Evolutionary conservation across 2,329 filamentous ascomycete genomes (phyloP).

Genomic region (Xylariaceae sp.): DNA sequence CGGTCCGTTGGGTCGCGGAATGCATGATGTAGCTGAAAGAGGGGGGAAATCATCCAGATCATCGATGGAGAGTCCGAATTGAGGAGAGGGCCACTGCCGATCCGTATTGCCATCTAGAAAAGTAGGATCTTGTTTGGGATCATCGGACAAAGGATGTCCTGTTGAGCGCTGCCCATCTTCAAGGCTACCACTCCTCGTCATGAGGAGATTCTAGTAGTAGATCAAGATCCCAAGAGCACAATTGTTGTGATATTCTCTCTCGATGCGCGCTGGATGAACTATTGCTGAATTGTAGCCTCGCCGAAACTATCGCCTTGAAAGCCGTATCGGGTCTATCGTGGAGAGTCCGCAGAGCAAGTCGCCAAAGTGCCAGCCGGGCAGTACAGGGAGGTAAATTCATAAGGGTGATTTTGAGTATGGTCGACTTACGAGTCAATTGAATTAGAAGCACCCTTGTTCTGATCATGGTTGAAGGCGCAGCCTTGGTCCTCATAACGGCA

Average conservation of each 20-base stretch:
- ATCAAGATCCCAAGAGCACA: background rate
- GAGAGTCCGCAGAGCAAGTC: slow-evolving; percentile 3
- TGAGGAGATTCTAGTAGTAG: background rate
- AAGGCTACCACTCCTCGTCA: background rate
- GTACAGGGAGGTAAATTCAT: background rate
- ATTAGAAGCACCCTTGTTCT: slow-evolving; percentile 58
- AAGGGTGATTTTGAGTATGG: slow-evolving; percentile 1
- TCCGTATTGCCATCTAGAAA: background rate
- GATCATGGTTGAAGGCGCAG: slow-evolving; percentile 88
- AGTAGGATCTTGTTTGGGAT: background rate
- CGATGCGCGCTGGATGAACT: background rate
- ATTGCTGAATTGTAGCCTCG: background rate
- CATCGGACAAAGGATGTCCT: background rate
- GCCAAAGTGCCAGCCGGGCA: slow-evolving; percentile 16
- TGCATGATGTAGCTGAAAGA: background rate
- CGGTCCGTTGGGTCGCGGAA: background rate
- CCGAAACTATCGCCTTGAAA: slow-evolving; percentile 3
- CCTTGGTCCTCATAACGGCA: slow-evolving; percentile 91
- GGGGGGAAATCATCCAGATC: background rate
- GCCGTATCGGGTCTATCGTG: slow-evolving; percentile 1
- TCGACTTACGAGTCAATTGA: slow-evolving; percentile 37
- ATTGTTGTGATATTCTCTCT: background rate
- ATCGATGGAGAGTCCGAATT: background rate
- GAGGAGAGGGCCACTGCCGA: background rate
- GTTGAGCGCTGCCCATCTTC: background rate